Base-by-base conservation (phyloP, 2,329 filamentous ascomycete genomes). In the Fusarium protoensiforme region DNA sequence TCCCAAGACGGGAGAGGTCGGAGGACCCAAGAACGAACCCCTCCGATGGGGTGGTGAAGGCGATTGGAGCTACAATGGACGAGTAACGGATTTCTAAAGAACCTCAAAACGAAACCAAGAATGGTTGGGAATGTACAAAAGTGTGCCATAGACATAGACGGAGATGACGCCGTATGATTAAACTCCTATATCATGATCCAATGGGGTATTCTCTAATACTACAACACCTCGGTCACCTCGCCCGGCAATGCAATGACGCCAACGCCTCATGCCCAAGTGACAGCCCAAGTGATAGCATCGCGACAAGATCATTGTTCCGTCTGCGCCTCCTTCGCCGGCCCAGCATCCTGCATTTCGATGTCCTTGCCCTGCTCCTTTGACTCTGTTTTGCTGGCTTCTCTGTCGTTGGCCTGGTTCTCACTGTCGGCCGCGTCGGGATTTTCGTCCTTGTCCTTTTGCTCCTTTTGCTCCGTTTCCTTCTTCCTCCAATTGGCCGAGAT, bases 21-120 rank as follows among this genome's bases (percentile, higher is more conserved):
- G 96, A 7, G 96, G 96, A 1, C 96, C 96, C 7, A 99, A 98
- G 91, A 98, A 97, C 80, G 96, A 99, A 84, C 96, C 96, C 60
- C 80, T 98, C 80, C 86, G 95, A 77, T 98, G 96, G 96, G 95
- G 95, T 0, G 86, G 88, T 20, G 81, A 78, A 0, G 92, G 94
- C 1, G 90, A 92, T 78, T 99, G 95, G 93, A 98, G 94, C 81
- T 99, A 94, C 83, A 98, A 98, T 82, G 96, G 96, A 54, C 87
- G 96, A 72, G 95, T 97, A 63, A 98, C 96, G 27, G 96, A 99
- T 83, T 99, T 99, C 69, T 91, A 76, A 58, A 62, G 10, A 2
- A 22, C 13, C 20, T 24, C 18, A 24, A 24, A 36, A 67, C 29
- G 9, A 18, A n/a, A 38, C 14, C 27, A 59, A 54, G 5, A 27